Conservation (phyloP, 495 filamentous ascomycete species). For the Oidiodendron maius region DNA sequence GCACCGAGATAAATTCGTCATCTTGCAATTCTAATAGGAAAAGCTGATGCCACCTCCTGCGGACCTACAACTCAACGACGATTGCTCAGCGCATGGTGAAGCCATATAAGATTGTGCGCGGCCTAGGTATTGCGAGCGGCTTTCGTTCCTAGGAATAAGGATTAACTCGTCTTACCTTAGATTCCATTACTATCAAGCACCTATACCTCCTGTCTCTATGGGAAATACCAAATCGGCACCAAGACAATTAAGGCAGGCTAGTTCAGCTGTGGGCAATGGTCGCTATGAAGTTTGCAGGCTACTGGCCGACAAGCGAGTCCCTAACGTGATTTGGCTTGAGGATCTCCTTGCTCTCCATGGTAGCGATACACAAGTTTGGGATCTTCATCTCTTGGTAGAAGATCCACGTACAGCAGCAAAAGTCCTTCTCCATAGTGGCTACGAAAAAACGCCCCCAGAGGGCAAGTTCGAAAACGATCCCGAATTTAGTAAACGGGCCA, state of each 20-base stretch:
- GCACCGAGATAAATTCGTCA: background rate
- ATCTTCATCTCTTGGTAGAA: conserved; percentile 5
- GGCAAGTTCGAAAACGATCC: conserved; percentile 2
- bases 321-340: conserved; percentile 2
- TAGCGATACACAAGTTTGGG: conserved; percentile 4
- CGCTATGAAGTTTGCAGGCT: background rate
- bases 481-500: conserved; percentile 4
- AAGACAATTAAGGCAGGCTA: conserved; percentile 2
- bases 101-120: background rate
- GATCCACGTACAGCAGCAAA: conserved; percentile 2
- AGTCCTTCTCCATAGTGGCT: conserved; percentile 1
- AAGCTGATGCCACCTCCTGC: background rate
- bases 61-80: background rate
- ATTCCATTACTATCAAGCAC: conserved; percentile 3
- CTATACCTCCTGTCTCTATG: conserved; percentile 3
- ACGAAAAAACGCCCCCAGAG: conserved; percentile 1
- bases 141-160: background rate
- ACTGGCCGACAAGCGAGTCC: conserved; percentile 2
- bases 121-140: background rate
- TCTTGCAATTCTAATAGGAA: background rate
- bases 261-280: background rate
- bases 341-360: conserved; percentile 4
- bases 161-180: background rate
- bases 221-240: conserved; percentile 2
- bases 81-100: background rate